These are phyloP conservation scores for Aspergillus brasiliensis DNA, from an alignment of 2,329 filamentous ascomycete species.

Conservation along the genomic window DNA sequence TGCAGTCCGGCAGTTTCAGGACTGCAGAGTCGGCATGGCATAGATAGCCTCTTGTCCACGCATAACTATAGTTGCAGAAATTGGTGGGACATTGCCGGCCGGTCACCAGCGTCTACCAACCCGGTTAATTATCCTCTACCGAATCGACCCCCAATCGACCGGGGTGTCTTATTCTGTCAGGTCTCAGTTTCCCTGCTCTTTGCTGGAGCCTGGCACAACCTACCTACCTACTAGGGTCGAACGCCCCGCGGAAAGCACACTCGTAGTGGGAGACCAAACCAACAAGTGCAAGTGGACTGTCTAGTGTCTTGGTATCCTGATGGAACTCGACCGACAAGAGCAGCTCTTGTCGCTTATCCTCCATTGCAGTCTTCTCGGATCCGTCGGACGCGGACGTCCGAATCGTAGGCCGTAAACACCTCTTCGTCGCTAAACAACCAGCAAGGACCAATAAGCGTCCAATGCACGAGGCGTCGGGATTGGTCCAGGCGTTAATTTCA, in stretches of 20 bases:
- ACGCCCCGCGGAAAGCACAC: background rate
- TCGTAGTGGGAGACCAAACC: background rate
- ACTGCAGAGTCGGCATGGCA: background rate
- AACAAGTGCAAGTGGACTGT: background rate
- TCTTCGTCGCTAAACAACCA: background rate
- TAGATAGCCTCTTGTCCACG: background rate
- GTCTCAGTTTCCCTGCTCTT: background rate
- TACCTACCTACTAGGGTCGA: background rate
- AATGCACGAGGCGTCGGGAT: background rate
- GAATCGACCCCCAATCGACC: background rate
- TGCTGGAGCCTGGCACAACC: background rate
- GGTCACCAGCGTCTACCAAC: background rate
- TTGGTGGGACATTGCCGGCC: background rate
- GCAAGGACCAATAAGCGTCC: background rate
- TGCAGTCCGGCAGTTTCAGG: background rate
- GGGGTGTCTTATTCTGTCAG: background rate
- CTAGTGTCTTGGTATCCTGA: background rate
- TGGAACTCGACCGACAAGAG: background rate
- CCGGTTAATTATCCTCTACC: background rate
- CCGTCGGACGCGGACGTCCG: background rate
- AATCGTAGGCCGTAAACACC: background rate
- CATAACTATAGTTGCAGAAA: background rate
- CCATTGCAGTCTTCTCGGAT: background rate
- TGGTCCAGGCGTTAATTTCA: background rate
- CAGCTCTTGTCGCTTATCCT: background rate